Conservation (phyloP, 768 basidiomycete species). For the Daedaleopsis nitida region DNA sequence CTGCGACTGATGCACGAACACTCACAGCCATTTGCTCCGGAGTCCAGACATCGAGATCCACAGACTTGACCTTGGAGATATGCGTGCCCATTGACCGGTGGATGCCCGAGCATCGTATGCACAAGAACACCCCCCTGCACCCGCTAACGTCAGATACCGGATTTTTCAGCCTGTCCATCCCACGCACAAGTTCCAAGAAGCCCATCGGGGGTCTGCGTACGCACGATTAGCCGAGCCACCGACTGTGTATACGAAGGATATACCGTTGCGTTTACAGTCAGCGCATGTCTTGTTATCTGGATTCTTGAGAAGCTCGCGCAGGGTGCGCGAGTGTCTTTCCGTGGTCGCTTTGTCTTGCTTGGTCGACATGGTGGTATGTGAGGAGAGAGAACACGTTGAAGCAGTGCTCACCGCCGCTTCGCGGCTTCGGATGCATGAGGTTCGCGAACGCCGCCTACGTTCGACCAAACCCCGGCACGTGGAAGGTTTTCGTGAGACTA, state of each 20-base stretch:
- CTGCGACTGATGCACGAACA: not conserved
- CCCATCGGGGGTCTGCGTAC: constrained; percentile 89
- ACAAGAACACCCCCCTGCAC: constrained; percentile 85
- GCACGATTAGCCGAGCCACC: constrained; percentile 5
- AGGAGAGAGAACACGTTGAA: constrained; percentile 21
- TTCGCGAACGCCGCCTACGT: too few species aligned
- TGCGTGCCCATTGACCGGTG: constrained; percentile 99
- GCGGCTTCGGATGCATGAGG: too few species aligned
- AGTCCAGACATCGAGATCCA: constrained; percentile 97
- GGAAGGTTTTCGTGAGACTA: too few species aligned
- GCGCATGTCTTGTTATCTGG: constrained; percentile 95
- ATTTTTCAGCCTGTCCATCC: not conserved
- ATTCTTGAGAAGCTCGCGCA: constrained; percentile 85
- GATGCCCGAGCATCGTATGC: constrained; percentile 96
- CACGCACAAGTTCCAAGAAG: constrained; percentile 91
- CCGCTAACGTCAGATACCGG: not conserved
- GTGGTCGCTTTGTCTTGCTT: constrained; percentile 84
- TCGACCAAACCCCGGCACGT: too few species aligned
- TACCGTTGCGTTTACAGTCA: constrained; percentile 96
- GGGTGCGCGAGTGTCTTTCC: constrained; percentile 72
- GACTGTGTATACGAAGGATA: constrained; percentile 25
- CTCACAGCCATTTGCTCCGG: constrained; percentile 95
- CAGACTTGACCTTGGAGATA: constrained; percentile 95
- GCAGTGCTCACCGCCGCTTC: constrained; percentile 2
- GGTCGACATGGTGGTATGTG: constrained; percentile 36